Evolutionary conservation across 2,329 filamentous ascomycete genomes (phyloP).

Genomic region (Cladobotryum protrusum): DNA sequence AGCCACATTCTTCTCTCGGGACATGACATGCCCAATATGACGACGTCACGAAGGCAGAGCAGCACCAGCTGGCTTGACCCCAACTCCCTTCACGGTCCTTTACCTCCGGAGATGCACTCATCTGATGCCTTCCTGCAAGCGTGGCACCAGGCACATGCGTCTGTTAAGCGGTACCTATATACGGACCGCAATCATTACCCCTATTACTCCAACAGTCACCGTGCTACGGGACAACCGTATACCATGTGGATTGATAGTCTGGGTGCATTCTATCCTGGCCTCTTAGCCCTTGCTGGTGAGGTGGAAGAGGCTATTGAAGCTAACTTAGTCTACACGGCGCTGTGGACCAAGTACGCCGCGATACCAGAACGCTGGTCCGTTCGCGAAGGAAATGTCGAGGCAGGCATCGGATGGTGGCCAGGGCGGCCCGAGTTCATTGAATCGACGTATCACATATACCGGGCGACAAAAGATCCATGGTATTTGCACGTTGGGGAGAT

Average conservation of each 20-base stretch:
- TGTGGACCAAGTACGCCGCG: conserved; percentile 93
- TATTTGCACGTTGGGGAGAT: conserved; percentile 95
- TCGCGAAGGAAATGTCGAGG: conserved; percentile 74
- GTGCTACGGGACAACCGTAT: conserved; percentile 78
- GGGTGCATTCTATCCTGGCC: conserved; percentile 88
- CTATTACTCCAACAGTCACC: conserved; percentile 86
- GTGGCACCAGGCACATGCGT: conserved; percentile 80
- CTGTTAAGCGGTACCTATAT: conserved; percentile 88
- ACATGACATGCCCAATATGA: conserved; percentile 50
- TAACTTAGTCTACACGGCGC: conserved; percentile 81
- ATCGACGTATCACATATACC: conserved; percentile 93
- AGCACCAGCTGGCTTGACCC: conserved; percentile 52
- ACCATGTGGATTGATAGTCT: conserved; percentile 96
- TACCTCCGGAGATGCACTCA: conserved; percentile 61
- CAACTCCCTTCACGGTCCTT: conserved; percentile 53
- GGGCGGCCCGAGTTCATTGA: conserved; percentile 95
- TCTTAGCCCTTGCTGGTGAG: conserved; percentile 80
- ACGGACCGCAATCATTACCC: conserved; percentile 71
- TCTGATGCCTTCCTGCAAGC: conserved; percentile 72
- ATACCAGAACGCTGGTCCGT: conserved; percentile 93
- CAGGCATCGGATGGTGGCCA: conserved; percentile 88
- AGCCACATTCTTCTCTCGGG: conserved; percentile 86
- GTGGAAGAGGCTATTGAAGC: conserved; percentile 86
- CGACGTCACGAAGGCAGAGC: conserved; percentile 34
- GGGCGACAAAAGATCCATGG: conserved; percentile 90